phyloP scores from a whole-genome alignment of 2,329 filamentous ascomycete genomes.

The Aspergillus felis region DNA sequence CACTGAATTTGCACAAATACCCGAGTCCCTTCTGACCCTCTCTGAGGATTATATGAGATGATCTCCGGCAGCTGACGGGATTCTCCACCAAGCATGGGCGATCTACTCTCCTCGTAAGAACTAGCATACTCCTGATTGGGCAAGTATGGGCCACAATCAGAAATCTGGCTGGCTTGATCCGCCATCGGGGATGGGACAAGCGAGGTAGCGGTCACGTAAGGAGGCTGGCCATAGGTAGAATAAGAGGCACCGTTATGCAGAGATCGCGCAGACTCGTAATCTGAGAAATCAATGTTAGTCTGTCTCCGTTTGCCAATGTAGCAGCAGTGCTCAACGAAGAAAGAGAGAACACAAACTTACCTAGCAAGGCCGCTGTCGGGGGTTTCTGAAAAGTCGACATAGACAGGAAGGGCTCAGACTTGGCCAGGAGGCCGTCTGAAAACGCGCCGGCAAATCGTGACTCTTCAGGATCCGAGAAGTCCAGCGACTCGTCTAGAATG shows the following conservation, averaged over 20 bases:
- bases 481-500: conserved; percentile 46
- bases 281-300: conserved; percentile 16
- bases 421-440: conserved; percentile 52
- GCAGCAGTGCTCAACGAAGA: conserved; percentile 8
- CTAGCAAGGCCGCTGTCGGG: conserved; percentile 72
- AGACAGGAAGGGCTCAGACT: conserved; percentile 62
- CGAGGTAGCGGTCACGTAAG: conserved; percentile 34
- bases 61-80: conserved; percentile 61
- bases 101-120: conserved; percentile 60
- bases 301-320: background rate
- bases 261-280: conserved; percentile 36
- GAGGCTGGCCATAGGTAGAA: conserved; percentile 34
- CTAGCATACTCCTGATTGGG: conserved; percentile 36
- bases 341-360: conserved; percentile 53
- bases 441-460: conserved; percentile 42
- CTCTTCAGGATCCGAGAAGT: conserved; percentile 44
- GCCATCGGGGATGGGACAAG: conserved; percentile 40
- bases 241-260: conserved; percentile 41
- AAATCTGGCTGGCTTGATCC: conserved; percentile 39
- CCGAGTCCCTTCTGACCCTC: conserved; percentile 66
- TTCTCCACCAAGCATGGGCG: conserved; percentile 62
- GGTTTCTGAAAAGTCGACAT: conserved; percentile 81
- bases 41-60: conserved; percentile 64
- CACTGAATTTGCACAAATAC: conserved; percentile 71
- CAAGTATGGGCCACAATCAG: conserved; percentile 39